Conservation (phyloP, 1,284 basidiomycete species). For the Ceratorhiza oryzae-sativae region DNA sequence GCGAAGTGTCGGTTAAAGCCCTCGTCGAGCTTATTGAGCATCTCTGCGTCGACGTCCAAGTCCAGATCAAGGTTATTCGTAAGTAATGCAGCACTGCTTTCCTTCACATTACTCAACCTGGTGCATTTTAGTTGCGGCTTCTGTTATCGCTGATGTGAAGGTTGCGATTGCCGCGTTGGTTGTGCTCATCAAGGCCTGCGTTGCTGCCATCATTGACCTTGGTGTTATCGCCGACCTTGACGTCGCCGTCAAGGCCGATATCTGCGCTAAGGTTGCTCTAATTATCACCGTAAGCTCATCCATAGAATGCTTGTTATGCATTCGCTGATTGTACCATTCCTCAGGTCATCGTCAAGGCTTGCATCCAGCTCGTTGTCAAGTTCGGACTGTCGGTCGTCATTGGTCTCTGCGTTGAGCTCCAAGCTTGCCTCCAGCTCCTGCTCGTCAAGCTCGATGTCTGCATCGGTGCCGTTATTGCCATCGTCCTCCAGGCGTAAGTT, state of each 20-base stretch:
- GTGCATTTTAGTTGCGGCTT: neutral
- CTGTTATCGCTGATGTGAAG: neutral
- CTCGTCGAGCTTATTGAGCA: neutral
- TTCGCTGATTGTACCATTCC: neutral
- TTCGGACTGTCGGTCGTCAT: neutral
- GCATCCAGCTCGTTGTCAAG: neutral
- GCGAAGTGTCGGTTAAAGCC: neutral
- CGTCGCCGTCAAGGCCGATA: neutral
- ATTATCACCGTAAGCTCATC: neutral
- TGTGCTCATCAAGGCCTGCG: neutral
- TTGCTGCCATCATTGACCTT: neutral
- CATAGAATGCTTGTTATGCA: too few relatives aligned
- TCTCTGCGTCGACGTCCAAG: neutral
- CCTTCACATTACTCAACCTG: neutral
- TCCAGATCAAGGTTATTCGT: neutral
- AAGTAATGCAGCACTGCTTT: neutral
- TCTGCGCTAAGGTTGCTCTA: neutral
- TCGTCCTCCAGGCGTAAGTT: conserved; percentile 9
- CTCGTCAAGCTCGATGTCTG: conserved; percentile 6
- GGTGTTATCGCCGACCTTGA: conserved; percentile 2
- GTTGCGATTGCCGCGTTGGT: neutral
- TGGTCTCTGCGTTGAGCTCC: neutral
- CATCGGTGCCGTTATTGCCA: conserved; percentile 2
- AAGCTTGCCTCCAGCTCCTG: conserved; percentile 6
- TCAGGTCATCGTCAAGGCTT: conserved; percentile 16